phyloP scores from a whole-genome alignment of 441 rosid genomes.

The Lepidium campestre region DNA sequence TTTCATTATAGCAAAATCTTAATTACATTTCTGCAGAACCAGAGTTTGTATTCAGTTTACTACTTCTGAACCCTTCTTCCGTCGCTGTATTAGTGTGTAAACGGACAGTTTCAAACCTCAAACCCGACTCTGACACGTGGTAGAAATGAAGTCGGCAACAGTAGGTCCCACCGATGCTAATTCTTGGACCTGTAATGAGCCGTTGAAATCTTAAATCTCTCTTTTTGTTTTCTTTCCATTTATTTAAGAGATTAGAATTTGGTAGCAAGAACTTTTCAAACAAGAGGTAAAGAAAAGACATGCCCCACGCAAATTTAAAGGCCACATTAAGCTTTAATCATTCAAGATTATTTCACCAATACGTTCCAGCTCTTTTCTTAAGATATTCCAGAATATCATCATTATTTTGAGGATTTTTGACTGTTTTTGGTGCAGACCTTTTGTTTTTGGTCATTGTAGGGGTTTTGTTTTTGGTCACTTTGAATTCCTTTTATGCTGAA shows the following conservation, averaged over 20 bases:
- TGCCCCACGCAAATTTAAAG: slow-evolving; percentile 27
- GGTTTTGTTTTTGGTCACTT: not conserved
- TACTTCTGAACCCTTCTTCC: not conserved
- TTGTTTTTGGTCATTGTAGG: not conserved
- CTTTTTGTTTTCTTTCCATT: slow-evolving; percentile 9
- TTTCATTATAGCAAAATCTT: slow-evolving; percentile 6
- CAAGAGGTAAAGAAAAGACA: slow-evolving; percentile 14
- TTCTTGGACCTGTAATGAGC: slow-evolving; percentile 26
- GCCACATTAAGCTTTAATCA: slow-evolving; percentile 11
- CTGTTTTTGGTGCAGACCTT: not conserved
- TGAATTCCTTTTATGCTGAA: not conserved
- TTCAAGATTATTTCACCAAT: slow-evolving; percentile 18
- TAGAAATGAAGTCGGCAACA: slow-evolving; percentile 21
- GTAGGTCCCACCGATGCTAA: slow-evolving; percentile 24
- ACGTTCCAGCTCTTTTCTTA: slow-evolving; percentile 23
- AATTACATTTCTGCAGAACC: not conserved
- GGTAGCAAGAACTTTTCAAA: slow-evolving; percentile 25
- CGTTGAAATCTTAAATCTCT: slow-evolving; percentile 14
- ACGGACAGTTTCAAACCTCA: slow-evolving; percentile 12
- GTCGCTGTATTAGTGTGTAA: not conserved
- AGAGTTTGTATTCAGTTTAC: slow-evolving; percentile 5
- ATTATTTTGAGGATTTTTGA: slow-evolving; percentile 3
- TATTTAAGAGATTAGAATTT: not conserved
- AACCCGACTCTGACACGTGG: not conserved
- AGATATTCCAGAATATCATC: slow-evolving; percentile 23